Conservation (phyloP, 2,329 filamentous ascomycete genomes). For the Taxawa tesnikishii region DNA sequence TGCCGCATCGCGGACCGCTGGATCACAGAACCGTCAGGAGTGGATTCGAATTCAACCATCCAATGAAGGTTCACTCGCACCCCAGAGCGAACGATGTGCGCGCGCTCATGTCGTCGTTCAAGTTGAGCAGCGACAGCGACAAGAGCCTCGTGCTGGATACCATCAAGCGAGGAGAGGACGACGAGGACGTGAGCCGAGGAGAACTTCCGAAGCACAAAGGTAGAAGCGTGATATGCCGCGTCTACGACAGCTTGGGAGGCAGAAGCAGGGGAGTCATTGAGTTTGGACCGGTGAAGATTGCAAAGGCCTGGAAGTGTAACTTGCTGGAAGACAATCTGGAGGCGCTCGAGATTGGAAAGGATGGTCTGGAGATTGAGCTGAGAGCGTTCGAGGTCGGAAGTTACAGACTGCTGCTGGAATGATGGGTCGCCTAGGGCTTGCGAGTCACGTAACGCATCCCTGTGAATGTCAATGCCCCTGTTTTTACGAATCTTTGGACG, state of each 20-base stretch:
- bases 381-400: constrained; percentile 26
- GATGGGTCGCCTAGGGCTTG: too few species aligned
- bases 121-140: constrained; percentile 42
- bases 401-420: constrained; percentile 20
- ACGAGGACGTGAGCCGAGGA: constrained; percentile 38
- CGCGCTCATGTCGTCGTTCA: constrained; percentile 43
- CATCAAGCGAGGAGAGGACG: constrained; percentile 68
- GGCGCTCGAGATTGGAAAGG: constrained; percentile 40
- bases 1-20: constrained; percentile 68
- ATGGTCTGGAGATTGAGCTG: constrained; percentile 24
- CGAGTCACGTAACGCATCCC: too few species aligned
- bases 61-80: constrained; percentile 45
- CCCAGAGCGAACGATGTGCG: constrained; percentile 13
- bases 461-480: too few species aligned
- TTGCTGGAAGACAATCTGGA: constrained; percentile 77
- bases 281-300: constrained; percentile 54
- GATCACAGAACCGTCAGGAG: constrained; percentile 65
- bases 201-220: constrained; percentile 49
- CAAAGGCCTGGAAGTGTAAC: constrained; percentile 72
- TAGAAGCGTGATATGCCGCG: constrained; percentile 66
- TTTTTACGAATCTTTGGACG: too few species aligned
- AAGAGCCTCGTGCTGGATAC: constrained; percentile 67
- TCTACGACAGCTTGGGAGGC: constrained; percentile 85
- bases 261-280: constrained; percentile 59
- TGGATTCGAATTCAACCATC: constrained; percentile 84